Evolutionary conservation across 495 filamentous ascomycete species (phyloP), one percentile per base, ranked within the genome.

Genomic region (Cenococcum geophilum): DNA sequence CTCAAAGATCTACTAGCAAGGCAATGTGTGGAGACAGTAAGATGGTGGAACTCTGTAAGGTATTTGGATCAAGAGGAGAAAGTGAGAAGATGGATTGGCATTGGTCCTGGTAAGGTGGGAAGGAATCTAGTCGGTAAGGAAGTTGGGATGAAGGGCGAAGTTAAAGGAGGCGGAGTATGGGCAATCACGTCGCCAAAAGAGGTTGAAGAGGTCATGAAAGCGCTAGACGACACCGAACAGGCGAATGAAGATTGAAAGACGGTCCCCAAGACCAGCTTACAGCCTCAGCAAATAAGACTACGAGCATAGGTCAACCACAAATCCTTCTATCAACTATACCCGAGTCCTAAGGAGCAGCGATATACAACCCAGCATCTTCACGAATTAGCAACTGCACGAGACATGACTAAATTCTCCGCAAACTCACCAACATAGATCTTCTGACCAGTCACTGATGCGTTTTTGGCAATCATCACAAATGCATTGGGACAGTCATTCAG

Each of bases 71-170:
- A 93, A 65, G 88, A 93, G 60, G 77, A 84, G 68, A 88, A 87
- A 58, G 89, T 97, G 8, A 79, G 83, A 65, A 79, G 91, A 48
- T 97, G 92, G 91, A 80, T 98, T 51, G 93, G 92, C 18, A 89
- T 98, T 64, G 93, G 93, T 1, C 93, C 93, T 0, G 93, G 92
- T 1, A 96, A 96, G 69, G 92, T 98, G 5, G 93, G 92, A 1
- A 80, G 91, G 57, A 97, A 97, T 71, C 73, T 98, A 22, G 93
- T 98, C 5, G 91, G 92, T 0, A 96, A 96, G 73, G 93, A 97
- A 72, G 92, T 98, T 5, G 91, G 91, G 1, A 90, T 90, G 87
- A 86, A 85, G 71, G 89, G 92, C 27, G 76, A 80, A 22, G 81
- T 88, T 34, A 90, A 89, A 70, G 91, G 92, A 1, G 93, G 91